Evolutionary conservation across 1,284 basidiomycete species (phyloP), one percentile per base, ranked within the genome.

Genomic region (Stygiomarasmius scandens): DNA sequence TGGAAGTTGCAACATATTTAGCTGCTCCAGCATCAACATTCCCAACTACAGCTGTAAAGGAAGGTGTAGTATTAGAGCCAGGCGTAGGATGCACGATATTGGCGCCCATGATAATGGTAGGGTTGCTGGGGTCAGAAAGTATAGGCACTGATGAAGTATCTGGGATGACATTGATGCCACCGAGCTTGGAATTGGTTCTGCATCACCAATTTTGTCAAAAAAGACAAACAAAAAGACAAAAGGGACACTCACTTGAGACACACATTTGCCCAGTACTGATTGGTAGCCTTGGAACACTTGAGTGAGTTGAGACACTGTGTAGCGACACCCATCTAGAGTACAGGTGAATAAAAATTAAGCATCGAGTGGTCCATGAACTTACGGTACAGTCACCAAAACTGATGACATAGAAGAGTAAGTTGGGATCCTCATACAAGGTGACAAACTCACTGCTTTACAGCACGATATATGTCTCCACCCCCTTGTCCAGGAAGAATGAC

Each of bases 51-150:
- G 84, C 70, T 0, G 84, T 78, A 64, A 82, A 86, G 0, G 86
- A 87, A 0, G 86, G 86, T 0, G 38, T 9, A 1, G 38, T 9
- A 1, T 72, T 77, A 0, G 79, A 73, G 12, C 29, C 29, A 3
- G 85, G 84, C 0, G 82, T 74, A 3, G 85, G 84, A 63, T 87
- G 84, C 38, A 84, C 82, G 11, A 84, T 83, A 67, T 87, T 84
- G 2, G 84, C 83, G 50, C 80, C 82, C 69, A 85, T 77, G 41
- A 86, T 75, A 19, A 85, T 74, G 0, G 80, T 79, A 0, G 82
- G 81, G 55, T 79, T 78, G 34, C 71, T 65, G 0, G 77, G 72
- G 61, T 86, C 82, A 0, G 56, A 55, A 4, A 74, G 73, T 65
- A 49, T 77, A 0, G 72, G 64, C 1, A 76, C 74, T 0, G 76